Conservation (phyloP, 179 eudicot species). For the Patellifolia procumbens region DNA sequence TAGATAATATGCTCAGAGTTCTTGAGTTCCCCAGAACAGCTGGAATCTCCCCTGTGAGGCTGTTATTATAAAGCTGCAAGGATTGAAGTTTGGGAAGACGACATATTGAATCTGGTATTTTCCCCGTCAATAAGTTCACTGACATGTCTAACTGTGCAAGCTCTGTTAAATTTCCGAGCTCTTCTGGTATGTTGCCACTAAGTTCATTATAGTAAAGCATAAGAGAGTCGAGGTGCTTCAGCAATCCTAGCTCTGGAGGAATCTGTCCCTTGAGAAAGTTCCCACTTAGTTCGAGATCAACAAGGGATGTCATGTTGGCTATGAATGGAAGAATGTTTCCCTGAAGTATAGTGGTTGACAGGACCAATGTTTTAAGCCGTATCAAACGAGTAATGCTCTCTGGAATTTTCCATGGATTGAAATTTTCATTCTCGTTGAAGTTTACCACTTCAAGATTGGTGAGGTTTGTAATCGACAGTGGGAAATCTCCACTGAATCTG, state of each 20-base stretch:
- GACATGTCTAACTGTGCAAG: conserved; percentile 69
- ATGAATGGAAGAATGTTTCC: conserved; percentile 57
- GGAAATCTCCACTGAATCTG: conserved; percentile 56
- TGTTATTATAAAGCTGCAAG: conserved; percentile 81
- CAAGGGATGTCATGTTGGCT: conserved; percentile 69
- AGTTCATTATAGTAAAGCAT: conserved; percentile 74
- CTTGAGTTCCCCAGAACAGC: conserved; percentile 48
- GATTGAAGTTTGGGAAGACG: conserved; percentile 57
- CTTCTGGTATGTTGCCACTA: conserved; percentile 64
- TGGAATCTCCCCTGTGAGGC: conserved; percentile 68
- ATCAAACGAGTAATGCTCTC: conserved; percentile 38
- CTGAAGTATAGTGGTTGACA: conserved; percentile 47
- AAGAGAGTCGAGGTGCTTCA: conserved; percentile 49
- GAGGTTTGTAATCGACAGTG: conserved; percentile 55
- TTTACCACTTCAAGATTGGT: conserved; percentile 51
- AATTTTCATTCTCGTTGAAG: conserved; percentile 54
- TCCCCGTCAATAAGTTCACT: conserved; percentile 62
- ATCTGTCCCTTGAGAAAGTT: conserved; percentile 52
- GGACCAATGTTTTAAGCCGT: conserved; percentile 43
- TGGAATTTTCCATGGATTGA: conserved; percentile 57
- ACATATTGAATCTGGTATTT: conserved; percentile 58
- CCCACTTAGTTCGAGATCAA: conserved; percentile 64
- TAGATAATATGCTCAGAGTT: conserved; percentile 50
- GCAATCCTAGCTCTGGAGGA: conserved; percentile 57
- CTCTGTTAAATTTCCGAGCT: conserved; percentile 70